Conservation (phyloP, 345 rosid genomes). For the Brassica rapa region DNA sequence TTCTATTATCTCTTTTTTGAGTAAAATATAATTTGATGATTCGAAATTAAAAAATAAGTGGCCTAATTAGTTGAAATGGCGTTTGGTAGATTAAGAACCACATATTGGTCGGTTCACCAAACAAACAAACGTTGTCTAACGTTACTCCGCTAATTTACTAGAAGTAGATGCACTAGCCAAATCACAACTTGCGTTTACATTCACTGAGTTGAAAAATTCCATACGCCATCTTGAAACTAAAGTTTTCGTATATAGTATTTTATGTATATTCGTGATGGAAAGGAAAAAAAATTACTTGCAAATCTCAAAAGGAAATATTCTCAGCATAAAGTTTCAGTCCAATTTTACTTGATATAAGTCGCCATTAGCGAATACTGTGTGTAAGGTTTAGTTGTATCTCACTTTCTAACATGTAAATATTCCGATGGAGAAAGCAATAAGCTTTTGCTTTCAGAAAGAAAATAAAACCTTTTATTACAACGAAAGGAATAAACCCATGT, state of each 20-base stretch:
- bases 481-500: slow-evolving; percentile 25
- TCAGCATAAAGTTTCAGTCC: neutral
- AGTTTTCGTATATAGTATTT: neutral
- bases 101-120: neutral
- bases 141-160: neutral
- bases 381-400: slow-evolving; percentile 12
- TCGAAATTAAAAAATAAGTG: neutral
- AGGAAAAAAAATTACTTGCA: slow-evolving; percentile 14
- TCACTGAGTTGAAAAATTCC: neutral
- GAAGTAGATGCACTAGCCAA: neutral
- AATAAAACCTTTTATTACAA: slow-evolving; percentile 5
- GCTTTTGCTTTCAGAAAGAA: slow-evolving; percentile 24
- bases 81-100: neutral
- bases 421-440: slow-evolving; percentile 14
- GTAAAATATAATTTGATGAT: neutral
- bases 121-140: neutral
- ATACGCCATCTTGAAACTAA: slow-evolving; percentile 5
- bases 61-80: neutral
- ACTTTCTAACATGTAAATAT: slow-evolving; percentile 38
- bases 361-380: neutral
- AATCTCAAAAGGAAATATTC: slow-evolving; percentile 13
- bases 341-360: neutral
- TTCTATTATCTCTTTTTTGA: neutral
- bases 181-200: slow-evolving; percentile 1
- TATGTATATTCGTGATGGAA: slow-evolving; percentile 2